phyloP scores from a whole-genome alignment of 176 grass and related monocot genomes.

The Raddia distichophylla region DNA sequence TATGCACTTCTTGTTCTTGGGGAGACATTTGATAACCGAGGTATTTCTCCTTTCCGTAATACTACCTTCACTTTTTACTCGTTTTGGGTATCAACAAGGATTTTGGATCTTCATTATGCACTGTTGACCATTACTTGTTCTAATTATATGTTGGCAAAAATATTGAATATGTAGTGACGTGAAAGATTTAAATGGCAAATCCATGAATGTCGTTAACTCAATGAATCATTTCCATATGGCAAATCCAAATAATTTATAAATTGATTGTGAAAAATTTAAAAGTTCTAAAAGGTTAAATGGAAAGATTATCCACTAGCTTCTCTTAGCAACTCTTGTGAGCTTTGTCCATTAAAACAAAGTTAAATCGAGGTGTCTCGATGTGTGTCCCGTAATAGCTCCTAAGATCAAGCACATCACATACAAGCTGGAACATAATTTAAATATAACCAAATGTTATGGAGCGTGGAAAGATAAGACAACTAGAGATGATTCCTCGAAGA shows the following conservation, averaged over 20 bases:
- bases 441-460: too few relatives aligned
- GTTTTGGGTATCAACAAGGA: background rate
- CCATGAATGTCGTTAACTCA: background rate
- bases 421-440: too few relatives aligned
- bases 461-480: too few relatives aligned
- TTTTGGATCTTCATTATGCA: background rate
- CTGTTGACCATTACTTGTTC: background rate
- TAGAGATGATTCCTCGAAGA: too few relatives aligned
- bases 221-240: background rate
- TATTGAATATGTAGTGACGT: background rate
- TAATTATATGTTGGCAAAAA: background rate
- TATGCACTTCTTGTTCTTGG: constrained; percentile 87
- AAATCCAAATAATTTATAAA: background rate
- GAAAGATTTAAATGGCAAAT: background rate
- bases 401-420: too few relatives aligned
- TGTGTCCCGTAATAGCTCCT: too few relatives aligned
- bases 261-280: background rate
- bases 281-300: background rate
- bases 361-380: too few relatives aligned
- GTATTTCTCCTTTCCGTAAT: constrained; percentile 55
- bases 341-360: too few relatives aligned
- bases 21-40: constrained; percentile 93
- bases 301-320: too few relatives aligned
- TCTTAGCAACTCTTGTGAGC: too few relatives aligned
- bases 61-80: background rate